Base-by-base conservation (phyloP, 192 early-diverging fungal species). In the Coemansia sp. region DNA sequence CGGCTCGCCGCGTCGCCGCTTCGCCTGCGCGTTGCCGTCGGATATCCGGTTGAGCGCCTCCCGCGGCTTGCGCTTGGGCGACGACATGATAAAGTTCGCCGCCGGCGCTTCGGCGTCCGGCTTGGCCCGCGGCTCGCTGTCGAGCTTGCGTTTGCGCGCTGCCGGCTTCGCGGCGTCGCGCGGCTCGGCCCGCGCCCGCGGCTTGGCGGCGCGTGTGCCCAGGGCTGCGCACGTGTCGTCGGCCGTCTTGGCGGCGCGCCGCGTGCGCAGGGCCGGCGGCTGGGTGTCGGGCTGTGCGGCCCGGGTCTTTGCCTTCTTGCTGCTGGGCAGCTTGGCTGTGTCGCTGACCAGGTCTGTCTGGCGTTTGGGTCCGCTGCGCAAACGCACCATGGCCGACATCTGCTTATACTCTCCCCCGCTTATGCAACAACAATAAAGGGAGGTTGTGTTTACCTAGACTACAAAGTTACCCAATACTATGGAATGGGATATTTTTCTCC, bases 81-180 rank as follows among this genome's bases (percentile, higher is more conserved):
- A 78, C 11, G 75, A 78, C 75, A 78, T 78, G 23, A 78, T 78
- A 44, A 78, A 78, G 38, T 53, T 62, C 20, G 26, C 67, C 3
- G 26, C 17, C 2, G 36, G 15, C 0, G 28, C 26, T 9, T 47
- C 45, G 12, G 15, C 6, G 6, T 27, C 26, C 26, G n/a, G 3
- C 41, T 28, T 3, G 26, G 20, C 25, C 21, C 19, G 20, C 29
- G 30, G 15, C 20, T n/a, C n/a, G n/a, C n/a, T n/a, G n/a, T 19
- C 50, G 9, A 55, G 42, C 30, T 58, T 58, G 32, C 55, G 55
- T 28, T 49, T 58, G 20, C 55, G 38, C 17, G 32, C 8, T n/a
- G 41, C 46, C 12, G 31, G 51, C 36, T 34, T 56, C 32, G 44
- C 26, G 34, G n/a, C n/a, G n/a, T n/a, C n/a, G n/a, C n/a, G n/a